A percentile compares a stretch with the other conserved stretches of the same genome.
Evolutionary conservation across 2,329 filamentous ascomycete species (phyloP).

Genomic region (Calonectria henricotiae): DNA sequence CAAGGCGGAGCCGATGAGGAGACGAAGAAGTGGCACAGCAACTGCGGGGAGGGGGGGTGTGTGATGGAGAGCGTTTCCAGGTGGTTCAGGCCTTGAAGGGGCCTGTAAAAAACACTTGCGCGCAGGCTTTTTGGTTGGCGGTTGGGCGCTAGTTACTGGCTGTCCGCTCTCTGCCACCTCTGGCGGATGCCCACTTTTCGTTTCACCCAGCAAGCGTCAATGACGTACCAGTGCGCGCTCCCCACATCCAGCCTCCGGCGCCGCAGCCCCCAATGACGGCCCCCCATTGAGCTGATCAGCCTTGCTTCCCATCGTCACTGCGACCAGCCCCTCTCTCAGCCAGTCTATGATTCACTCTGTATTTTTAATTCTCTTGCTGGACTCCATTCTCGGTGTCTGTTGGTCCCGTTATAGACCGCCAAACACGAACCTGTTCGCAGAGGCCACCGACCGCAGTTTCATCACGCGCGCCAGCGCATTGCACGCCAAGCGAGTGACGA

Average conservation of each 20-base stretch:
- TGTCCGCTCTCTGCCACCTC: constrained; percentile 2
- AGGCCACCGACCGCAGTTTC: neutral
- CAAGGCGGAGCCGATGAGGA: constrained; percentile 10
- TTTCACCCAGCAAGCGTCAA: constrained; percentile 17
- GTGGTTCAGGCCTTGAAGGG: neutral
- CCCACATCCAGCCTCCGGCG: neutral
- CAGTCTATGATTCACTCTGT: too few relatives aligned
- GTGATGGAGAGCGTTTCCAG: neutral
- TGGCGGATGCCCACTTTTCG: constrained; percentile 12
- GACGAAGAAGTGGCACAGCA: constrained; percentile 23
- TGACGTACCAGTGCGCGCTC: constrained; percentile 1
- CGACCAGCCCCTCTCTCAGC: neutral
- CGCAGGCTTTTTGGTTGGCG: neutral
- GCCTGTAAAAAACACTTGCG: neutral
- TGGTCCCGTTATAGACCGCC: neutral
- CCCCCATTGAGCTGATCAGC: neutral
- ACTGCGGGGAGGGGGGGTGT: neutral
- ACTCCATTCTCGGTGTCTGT: neutral
- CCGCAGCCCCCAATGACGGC: neutral
- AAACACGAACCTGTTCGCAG: neutral
- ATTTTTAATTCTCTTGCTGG: neutral
- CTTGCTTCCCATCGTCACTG: neutral
- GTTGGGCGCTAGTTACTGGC: neutral
- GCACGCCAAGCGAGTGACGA: neutral
- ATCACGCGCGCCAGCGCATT: neutral